These are phyloP conservation scores for Colletotrichum brevisporum DNA, from an alignment of 2,329 filamentous ascomycete species.

Conservation along the genomic window DNA sequence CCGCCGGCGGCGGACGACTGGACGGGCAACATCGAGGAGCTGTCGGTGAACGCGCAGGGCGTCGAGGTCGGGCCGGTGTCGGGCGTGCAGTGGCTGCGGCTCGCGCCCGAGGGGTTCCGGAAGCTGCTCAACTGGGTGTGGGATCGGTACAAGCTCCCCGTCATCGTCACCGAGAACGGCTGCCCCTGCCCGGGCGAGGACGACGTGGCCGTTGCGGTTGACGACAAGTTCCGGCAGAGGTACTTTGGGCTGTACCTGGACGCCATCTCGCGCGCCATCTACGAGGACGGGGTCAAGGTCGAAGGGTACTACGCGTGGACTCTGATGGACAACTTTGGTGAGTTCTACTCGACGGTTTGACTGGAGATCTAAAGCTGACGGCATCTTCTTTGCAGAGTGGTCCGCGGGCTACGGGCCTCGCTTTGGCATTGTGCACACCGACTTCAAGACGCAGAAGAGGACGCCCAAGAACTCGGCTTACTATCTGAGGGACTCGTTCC, in stretches of 20 bases:
- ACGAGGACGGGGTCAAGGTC: slow-evolving; percentile 48
- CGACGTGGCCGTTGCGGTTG: slow-evolving; percentile 32
- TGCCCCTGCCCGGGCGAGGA: slow-evolving; percentile 48
- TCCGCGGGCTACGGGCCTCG: slow-evolving; percentile 46
- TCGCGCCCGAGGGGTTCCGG: slow-evolving; percentile 46
- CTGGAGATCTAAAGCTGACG: not conserved
- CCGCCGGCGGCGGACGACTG: slow-evolving; percentile 46
- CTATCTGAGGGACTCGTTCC: slow-evolving; percentile 42
- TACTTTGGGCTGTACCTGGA: slow-evolving; percentile 45
- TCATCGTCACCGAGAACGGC: slow-evolving; percentile 51
- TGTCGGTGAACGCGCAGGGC: slow-evolving; percentile 47
- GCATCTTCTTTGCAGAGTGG: not conserved
- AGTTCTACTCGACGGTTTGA: slow-evolving; percentile 1
- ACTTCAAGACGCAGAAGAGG: slow-evolving; percentile 46
- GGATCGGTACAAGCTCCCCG: slow-evolving; percentile 46
- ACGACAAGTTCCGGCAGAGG: slow-evolving; percentile 42
- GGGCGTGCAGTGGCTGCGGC: slow-evolving; percentile 31
- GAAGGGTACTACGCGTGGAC: slow-evolving; percentile 54
- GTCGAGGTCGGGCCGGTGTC: slow-evolving; percentile 38
- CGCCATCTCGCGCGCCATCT: slow-evolving; percentile 46
- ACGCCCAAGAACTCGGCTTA: slow-evolving; percentile 45
- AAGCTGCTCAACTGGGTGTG: slow-evolving; percentile 49
- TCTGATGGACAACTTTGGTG: slow-evolving; percentile 54
- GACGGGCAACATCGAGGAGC: slow-evolving; percentile 44
- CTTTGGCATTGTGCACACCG: slow-evolving; percentile 48